Evolutionary conservation across 208 protist species (phyloP), one percentile per base, ranked within the genome.

Genomic region (Phytomonas sp.): DNA sequence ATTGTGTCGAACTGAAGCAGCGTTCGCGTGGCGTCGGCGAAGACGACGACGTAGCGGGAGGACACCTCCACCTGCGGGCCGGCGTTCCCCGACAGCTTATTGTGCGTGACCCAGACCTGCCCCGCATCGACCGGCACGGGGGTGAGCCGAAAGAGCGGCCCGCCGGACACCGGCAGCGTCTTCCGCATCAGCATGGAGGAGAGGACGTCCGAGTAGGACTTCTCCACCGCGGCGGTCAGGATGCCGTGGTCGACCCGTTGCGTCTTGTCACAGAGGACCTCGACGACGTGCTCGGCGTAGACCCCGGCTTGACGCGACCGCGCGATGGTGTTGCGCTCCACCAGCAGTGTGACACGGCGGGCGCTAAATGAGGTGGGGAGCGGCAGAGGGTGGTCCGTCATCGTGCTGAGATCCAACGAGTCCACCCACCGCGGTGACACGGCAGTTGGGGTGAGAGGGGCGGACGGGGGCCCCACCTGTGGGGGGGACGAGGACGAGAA

Each of bases 1-100:
- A 77, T 62, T 4, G 90, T 95, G 80, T 95, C 90, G 61, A 93
- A 67, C 40, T 91, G 79, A 23, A 95, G 68, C 43, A 95, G 76
- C 9, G 83, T 88, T 20, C 75, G 72, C 8, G 68, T 68, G 4
- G 70, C 66, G 70, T 91, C 84, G 8, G 68, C 31, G 46, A 56
- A 23, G 17, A 81, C 70, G 33, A 74, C 86, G 36, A 93, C 78
- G 70, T 91, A 93, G 29, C 84, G 77, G 53, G 90, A 82, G 33
- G 85, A 88, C 20, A 93, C 71, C 65, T 83, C 71, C 9, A 77
- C 77, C 65, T 93, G 90, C 4, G 59, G 37, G n/a, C 62, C 28
- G 23, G 26, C 28, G 65, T 93, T 93, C n/a, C 68, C 74, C 20
- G 71, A 84, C n/a, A 95, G 8, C 46, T 83, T 79, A 73, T 95